Percentiles rank a stretch among this genome's conserved stretches.
These are phyloP conservation scores for Hericium coralloides DNA, from an alignment of 768 basidiomycete species.

Conservation along the genomic window DNA sequence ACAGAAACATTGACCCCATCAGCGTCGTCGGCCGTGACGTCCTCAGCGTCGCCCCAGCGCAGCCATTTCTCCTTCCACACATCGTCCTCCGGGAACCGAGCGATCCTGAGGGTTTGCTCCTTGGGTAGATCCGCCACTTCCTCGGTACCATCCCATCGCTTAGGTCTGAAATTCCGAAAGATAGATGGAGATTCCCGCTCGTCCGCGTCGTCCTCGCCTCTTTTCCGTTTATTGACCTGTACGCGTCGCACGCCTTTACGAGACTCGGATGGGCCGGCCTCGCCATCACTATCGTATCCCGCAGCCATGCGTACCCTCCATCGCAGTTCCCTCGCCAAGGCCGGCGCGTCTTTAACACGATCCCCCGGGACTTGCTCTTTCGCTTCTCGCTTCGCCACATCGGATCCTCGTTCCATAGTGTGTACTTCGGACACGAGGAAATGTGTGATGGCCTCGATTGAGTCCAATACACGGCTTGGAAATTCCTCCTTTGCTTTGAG, in stretches of 20 bases:
- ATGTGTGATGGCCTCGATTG: constrained; percentile 60
- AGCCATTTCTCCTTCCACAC: background rate
- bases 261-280: constrained; percentile 29
- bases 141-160: background rate
- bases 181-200: constrained; percentile 10
- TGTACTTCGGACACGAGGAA: constrained; percentile 76
- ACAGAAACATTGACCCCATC: background rate
- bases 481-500: constrained; percentile 50
- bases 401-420: constrained; percentile 60
- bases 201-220: constrained; percentile 10
- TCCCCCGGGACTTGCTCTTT: constrained; percentile 78
- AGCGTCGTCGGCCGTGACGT: background rate
- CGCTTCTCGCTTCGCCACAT: constrained; percentile 64
- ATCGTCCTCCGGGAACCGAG: background rate
- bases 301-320: constrained; percentile 67
- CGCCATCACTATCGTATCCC: constrained; percentile 63
- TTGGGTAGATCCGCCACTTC: background rate
- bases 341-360: constrained; percentile 73
- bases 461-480: constrained; percentile 54
- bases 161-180: constrained; percentile 5
- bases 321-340: constrained; percentile 73
- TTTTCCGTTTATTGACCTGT: constrained; percentile 21
- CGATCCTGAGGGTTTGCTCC: background rate
- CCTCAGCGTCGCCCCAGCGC: background rate
- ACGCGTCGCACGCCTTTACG: constrained; percentile 21